These are phyloP conservation scores for Aquilaria yunnanensis DNA, from an alignment of 345 rosid genomes.

Conservation along the genomic window DNA sequence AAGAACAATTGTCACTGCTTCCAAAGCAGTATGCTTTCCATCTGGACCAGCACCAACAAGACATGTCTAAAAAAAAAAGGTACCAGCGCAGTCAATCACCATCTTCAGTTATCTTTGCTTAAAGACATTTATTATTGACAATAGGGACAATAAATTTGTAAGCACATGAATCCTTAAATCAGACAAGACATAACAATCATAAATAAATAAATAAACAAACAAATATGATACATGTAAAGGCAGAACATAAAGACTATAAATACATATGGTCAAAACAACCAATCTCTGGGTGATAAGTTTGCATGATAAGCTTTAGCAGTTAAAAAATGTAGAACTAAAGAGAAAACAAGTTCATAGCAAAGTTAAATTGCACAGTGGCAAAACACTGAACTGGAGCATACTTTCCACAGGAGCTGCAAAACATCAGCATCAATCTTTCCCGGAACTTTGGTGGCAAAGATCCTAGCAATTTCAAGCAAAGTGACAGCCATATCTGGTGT, in stretches of 20 bases:
- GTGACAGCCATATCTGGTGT: constrained; percentile 99
- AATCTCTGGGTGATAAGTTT: too few species aligned
- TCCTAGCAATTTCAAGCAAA: constrained; percentile 97
- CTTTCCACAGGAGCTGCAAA: constrained; percentile 95
- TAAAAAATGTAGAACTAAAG: too few species aligned
- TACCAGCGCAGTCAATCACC: constrained; percentile 12
- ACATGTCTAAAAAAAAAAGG: constrained; percentile 56
- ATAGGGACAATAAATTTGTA: constrained; percentile 3
- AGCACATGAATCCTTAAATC: not conserved
- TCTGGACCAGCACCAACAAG: constrained; percentile 99
- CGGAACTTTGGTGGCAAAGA: constrained; percentile 98
- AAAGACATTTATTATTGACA: not conserved
- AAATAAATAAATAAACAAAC: constrained; percentile 1
- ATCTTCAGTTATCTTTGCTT: not conserved
- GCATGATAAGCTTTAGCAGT: too few species aligned
- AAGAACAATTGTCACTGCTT: constrained; percentile 97
- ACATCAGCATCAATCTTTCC: constrained; percentile 99
- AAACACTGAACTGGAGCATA: constrained; percentile 24
- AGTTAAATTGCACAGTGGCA: not conserved
- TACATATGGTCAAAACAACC: not conserved
- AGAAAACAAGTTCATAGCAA: not conserved
- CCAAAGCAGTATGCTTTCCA: constrained; percentile 96
- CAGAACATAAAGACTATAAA: not conserved
- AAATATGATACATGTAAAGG: not conserved
- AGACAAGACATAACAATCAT: not conserved